These are phyloP conservation scores for Hypoxylon subgilvum DNA, from an alignment of 495 filamentous ascomycete genomes.

Conservation along the genomic window DNA sequence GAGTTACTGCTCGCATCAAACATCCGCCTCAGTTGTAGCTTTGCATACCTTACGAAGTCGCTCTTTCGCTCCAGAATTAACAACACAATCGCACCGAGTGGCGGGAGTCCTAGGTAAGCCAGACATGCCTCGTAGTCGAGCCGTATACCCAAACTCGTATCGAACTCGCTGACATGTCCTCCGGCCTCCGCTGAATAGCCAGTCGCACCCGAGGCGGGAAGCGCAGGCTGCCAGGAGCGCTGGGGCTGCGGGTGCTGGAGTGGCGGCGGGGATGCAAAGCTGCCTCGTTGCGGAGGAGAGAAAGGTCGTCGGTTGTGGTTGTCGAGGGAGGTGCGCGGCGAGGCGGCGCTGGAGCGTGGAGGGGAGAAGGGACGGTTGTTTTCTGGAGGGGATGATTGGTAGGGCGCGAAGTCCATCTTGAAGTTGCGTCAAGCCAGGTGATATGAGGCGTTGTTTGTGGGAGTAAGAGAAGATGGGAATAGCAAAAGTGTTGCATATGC, in stretches of 20 bases:
- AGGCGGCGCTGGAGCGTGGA: constrained; percentile 56
- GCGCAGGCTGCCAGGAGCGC: constrained; percentile 50
- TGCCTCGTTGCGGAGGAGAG: constrained; percentile 50
- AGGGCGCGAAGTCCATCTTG: constrained; percentile 91
- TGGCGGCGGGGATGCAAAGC: constrained; percentile 51
- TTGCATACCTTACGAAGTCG: constrained; percentile 92
- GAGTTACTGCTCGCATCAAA: too few species aligned
- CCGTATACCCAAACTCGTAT: constrained; percentile 71
- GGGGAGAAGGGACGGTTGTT: constrained; percentile 74
- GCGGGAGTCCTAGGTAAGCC: constrained; percentile 87
- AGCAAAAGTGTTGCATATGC: not conserved
- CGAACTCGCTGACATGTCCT: constrained; percentile 64
- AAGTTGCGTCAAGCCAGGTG: not conserved
- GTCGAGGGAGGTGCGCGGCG: constrained; percentile 59
- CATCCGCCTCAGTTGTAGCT: too few species aligned
- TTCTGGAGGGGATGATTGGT: constrained; percentile 87
- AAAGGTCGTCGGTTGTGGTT: constrained; percentile 51
- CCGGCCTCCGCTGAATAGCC: constrained; percentile 32
- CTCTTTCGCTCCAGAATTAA: constrained; percentile 90
- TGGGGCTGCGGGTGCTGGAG: constrained; percentile 58
- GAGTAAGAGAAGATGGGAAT: not conserved
- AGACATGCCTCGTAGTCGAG: constrained; percentile 85
- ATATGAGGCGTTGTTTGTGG: not conserved
- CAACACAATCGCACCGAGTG: constrained; percentile 82
- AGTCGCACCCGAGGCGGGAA: constrained; percentile 7